Conservation (phyloP, 768 basidiomycete genomes). For the Leccinum arenicola region DNA sequence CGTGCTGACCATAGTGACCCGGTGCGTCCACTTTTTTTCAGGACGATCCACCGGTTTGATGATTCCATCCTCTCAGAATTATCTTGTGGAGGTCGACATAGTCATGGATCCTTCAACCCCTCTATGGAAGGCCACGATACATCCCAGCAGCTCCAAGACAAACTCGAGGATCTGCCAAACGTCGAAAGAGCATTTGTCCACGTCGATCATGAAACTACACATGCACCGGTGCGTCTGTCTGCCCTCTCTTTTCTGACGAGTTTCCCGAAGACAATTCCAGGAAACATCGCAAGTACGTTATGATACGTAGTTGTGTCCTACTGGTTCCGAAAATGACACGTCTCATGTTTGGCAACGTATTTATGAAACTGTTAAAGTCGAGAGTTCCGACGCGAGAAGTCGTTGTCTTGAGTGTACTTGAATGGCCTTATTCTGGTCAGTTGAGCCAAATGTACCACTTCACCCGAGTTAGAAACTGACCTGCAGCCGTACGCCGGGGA, state of each 20-base stretch:
- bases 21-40: slow-evolving; percentile 35
- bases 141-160: slow-evolving; percentile 82
- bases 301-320: slow-evolving; percentile 1
- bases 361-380: too few relatives aligned
- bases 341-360: background rate
- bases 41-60: background rate
- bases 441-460: slow-evolving; percentile 25
- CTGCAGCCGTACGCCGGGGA: slow-evolving; percentile 57
- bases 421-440: too few relatives aligned
- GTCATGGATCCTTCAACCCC: slow-evolving; percentile 90
- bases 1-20: slow-evolving; percentile 91
- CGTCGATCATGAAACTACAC: slow-evolving; percentile 92
- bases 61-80: slow-evolving; percentile 49
- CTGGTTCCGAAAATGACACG: background rate
- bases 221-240: slow-evolving; percentile 49
- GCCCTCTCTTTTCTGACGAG: background rate
- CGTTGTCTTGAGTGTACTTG: too few relatives aligned
- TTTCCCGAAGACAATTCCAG: slow-evolving; percentile 23
- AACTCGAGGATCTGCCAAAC: slow-evolving; percentile 83
- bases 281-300: slow-evolving; percentile 41
- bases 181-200: slow-evolving; percentile 95
- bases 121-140: slow-evolving; percentile 87
- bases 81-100: slow-evolving; percentile 94
- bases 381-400: too few relatives aligned
- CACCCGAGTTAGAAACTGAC: slow-evolving; percentile 44